These are phyloP conservation scores for Stenocarpella maydis DNA, from an alignment of 2,329 filamentous ascomycete genomes.

Conservation along the genomic window DNA sequence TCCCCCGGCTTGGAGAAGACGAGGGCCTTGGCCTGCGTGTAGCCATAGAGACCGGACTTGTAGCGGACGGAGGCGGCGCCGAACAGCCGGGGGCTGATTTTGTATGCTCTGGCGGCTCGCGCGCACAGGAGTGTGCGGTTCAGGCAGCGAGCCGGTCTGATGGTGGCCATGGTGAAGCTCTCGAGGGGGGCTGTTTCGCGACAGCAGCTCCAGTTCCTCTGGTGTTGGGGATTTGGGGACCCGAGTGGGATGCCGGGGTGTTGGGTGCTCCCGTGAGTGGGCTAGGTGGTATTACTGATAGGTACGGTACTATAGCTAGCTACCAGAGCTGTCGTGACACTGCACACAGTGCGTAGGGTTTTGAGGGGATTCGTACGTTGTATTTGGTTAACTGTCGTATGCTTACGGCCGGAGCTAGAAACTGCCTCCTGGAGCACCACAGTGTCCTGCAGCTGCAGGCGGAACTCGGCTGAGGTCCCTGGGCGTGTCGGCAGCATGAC, in stretches of 20 bases:
- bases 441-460: neutral
- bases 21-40: constrained; percentile 85
- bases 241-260: neutral
- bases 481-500: constrained; percentile 25
- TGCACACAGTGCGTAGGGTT: no score
- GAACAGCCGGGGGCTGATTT: constrained; percentile 33
- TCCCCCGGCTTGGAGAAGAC: constrained; percentile 79
- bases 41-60: constrained; percentile 75
- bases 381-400: no score
- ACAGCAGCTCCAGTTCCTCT: neutral
- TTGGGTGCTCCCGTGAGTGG: neutral
- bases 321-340: no score
- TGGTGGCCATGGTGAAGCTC: constrained; percentile 32
- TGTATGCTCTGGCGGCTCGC: constrained; percentile 1
- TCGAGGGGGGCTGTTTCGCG: neutral
- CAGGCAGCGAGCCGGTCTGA: constrained; percentile 32
- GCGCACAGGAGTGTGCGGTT: constrained; percentile 30
- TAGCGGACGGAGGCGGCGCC: constrained; percentile 47
- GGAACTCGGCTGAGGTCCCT: constrained; percentile 17
- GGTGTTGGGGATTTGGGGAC: constrained; percentile 5
- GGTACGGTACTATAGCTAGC: neutral
- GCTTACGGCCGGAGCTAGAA: no score
- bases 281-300: neutral
- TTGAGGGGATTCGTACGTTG: no score
- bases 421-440: no score